Conservation (phyloP, 352 stramenopile genomes). For the Phytopythium delawarense region DNA sequence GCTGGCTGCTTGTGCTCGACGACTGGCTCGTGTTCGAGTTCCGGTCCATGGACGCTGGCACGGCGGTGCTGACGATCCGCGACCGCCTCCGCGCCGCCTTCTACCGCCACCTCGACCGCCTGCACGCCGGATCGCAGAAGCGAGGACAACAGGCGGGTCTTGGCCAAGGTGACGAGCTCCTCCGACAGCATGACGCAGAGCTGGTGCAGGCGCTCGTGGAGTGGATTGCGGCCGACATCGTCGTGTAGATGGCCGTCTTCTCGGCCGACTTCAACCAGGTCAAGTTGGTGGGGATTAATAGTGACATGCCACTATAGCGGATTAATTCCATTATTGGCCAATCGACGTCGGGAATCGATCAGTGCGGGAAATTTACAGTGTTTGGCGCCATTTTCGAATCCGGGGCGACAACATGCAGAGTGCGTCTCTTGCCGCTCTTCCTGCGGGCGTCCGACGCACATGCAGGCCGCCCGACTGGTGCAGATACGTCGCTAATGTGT, state of each 20-base stretch:
- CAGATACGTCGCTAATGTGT: background rate
- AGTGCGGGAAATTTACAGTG: background rate
- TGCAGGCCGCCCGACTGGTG: background rate
- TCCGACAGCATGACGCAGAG: slow-evolving; percentile 46
- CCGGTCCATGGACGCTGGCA: slow-evolving; percentile 32
- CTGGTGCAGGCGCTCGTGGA: slow-evolving; percentile 40
- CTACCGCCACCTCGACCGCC: slow-evolving; percentile 56
- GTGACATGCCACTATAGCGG: background rate
- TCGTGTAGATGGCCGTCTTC: background rate
- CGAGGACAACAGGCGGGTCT: background rate
- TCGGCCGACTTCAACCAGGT: slow-evolving; percentile 2
- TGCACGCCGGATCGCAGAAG: slow-evolving; percentile 33
- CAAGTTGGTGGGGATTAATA: background rate
- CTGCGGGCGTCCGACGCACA: background rate
- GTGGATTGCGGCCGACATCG: slow-evolving; percentile 32
- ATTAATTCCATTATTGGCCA: background rate
- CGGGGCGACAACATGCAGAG: slow-evolving; percentile 4
- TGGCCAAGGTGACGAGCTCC: slow-evolving; percentile 11
- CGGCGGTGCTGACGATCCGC: slow-evolving; percentile 44
- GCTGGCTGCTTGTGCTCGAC: slow-evolving; percentile 61
- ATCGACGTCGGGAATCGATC: background rate
- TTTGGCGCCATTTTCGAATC: slow-evolving; percentile 1
- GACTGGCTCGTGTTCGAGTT: slow-evolving; percentile 76
- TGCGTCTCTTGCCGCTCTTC: background rate
- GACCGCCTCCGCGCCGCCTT: slow-evolving; percentile 58